Percentiles rank a stretch among this genome's conserved stretches.
phyloP scores from a whole-genome alignment of 1,139 yeast genomes.

The Pichia terricola region DNA sequence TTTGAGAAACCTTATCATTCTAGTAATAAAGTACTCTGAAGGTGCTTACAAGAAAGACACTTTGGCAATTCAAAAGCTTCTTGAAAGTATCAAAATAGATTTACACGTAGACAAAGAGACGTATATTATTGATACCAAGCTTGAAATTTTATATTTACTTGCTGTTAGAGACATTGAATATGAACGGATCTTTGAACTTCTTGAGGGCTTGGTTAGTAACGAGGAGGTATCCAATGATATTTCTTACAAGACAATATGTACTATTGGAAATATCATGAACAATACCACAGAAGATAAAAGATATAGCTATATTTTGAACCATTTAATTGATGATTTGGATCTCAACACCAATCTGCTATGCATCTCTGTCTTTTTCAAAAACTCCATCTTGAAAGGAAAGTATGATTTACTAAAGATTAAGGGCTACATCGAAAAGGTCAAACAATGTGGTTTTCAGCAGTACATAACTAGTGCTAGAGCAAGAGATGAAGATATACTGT shows the following conservation, averaged over 20 bases:
- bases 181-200: slow-evolving; percentile 77
- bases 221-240: slow-evolving; percentile 3
- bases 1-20: slow-evolving; percentile 7
- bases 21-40: slow-evolving; percentile 3
- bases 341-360: not conserved
- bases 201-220: slow-evolving; percentile 43
- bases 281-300: slow-evolving; percentile 29
- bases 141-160: slow-evolving; percentile 73
- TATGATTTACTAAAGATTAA: too few relatives aligned
- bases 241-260: slow-evolving; percentile 66
- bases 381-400: not conserved
- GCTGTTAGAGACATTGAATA: slow-evolving; percentile 81
- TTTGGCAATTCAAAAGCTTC: not conserved
- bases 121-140: slow-evolving; percentile 81
- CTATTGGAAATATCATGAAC: slow-evolving; percentile 61
- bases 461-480: not conserved
- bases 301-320: not conserved
- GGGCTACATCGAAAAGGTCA: not conserved
- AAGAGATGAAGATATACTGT: slow-evolving; percentile 7
- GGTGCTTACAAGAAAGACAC: not conserved
- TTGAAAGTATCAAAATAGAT: slow-evolving; percentile 1
- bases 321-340: not conserved
- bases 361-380: not conserved
- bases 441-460: not conserved
- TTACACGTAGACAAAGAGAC: slow-evolving; percentile 24